Percentiles rank a stretch among this genome's conserved stretches.
These are phyloP conservation scores for Gracilaria caudata DNA, from an alignment of 23 red algal genomes.

Conservation along the genomic window DNA sequence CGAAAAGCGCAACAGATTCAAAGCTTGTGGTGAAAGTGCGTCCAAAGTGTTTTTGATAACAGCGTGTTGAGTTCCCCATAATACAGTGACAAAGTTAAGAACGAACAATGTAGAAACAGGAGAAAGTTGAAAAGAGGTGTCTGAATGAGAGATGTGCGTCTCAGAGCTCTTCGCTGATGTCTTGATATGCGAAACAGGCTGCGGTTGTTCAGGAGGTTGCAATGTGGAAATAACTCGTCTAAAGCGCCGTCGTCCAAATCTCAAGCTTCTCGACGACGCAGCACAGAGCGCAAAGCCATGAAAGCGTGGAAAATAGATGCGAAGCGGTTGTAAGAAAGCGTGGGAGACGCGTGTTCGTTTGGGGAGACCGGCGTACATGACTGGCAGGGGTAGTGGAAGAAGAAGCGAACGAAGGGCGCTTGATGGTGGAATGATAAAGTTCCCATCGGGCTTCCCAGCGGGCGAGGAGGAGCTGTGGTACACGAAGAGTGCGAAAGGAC, in stretches of 20 bases:
- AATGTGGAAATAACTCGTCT: neutral
- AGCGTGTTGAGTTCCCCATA: slow-evolving; percentile 98
- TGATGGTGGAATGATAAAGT: neutral
- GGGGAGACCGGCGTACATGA: neutral
- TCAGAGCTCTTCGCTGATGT: neutral
- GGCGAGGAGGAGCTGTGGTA: neutral
- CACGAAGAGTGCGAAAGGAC: neutral
- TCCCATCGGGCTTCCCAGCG: neutral
- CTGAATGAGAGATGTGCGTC: neutral
- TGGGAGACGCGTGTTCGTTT: neutral
- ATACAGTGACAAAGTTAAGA: slow-evolving; percentile 80
- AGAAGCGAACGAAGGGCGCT: neutral
- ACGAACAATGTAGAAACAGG: slow-evolving; percentile 40
- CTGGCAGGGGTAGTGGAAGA: neutral
- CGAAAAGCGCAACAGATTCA: slow-evolving; percentile 82
- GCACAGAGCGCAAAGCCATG: neutral
- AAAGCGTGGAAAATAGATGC: neutral
- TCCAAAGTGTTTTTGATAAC: slow-evolving; percentile 85
- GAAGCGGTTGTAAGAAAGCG: neutral
- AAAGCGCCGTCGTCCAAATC: neutral
- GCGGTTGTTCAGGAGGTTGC: neutral
- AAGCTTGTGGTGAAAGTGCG: slow-evolving; percentile 30
- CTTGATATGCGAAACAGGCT: neutral
- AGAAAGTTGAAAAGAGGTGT: slow-evolving; percentile 20
- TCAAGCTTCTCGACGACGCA: neutral